phyloP scores from a whole-genome alignment of 345 rosid genomes.

The Draba incana region DNA sequence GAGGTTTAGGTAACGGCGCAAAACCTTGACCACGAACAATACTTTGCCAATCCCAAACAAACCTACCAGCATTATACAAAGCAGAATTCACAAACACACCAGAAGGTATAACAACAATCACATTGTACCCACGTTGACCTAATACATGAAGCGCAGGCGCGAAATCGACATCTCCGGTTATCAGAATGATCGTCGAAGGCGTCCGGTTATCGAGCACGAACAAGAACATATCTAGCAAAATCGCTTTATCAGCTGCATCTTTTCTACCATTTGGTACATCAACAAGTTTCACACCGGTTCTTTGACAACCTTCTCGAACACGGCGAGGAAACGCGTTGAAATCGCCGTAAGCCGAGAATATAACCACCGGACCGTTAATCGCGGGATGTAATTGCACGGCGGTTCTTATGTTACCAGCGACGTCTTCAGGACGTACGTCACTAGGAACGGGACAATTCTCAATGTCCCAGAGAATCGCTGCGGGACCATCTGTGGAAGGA shows the following conservation, averaged over 20 bases:
- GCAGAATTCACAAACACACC: conserved; percentile 86
- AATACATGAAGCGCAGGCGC: conserved; percentile 94
- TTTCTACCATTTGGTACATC: conserved; percentile 98
- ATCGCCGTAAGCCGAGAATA: conserved; percentile 95
- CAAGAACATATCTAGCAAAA: conserved; percentile 92
- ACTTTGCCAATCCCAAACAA: conserved; percentile 98
- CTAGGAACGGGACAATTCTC: conserved; percentile 94
- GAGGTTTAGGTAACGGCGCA: conserved; percentile 56
- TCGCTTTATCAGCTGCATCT: conserved; percentile 98
- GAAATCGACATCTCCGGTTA: conserved; percentile 97
- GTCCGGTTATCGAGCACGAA: conserved; percentile 91
- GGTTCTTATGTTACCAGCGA: conserved; percentile 87
- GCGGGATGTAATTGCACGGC: conserved; percentile 87
- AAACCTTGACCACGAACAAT: conserved; percentile 97
- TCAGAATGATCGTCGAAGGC: conserved; percentile 82
- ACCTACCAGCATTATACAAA: conserved; percentile 83
- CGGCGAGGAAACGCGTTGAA: conserved; percentile 91
- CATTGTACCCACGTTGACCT: conserved; percentile 89
- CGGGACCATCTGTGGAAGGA: conserved; percentile 59
- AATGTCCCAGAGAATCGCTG: conserved; percentile 93
- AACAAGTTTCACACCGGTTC: conserved; percentile 90
- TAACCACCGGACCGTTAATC: conserved; percentile 70
- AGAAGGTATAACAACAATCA: conserved; percentile 88
- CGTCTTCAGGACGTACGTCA: conserved; percentile 92
- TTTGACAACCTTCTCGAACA: conserved; percentile 95